phyloP scores from a whole-genome alignment of 257 asterid species.

The Voacanga thouarsii region DNA sequence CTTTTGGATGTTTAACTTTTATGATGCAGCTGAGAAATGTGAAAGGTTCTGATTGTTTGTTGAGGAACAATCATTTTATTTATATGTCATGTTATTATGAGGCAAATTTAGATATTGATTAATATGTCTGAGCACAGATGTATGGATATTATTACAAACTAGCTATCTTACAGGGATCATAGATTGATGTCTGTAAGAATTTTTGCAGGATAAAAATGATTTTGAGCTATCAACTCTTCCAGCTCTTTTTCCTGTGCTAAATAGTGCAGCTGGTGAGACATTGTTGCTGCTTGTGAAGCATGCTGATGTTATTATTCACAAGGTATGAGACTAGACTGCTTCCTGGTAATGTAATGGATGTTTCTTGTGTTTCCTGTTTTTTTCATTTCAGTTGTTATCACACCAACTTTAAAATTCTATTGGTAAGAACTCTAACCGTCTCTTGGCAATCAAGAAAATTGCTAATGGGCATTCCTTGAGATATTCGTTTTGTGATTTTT shows the following conservation, averaged over 20 bases:
- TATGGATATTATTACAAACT: not conserved
- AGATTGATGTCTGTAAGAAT: slow-evolving; percentile 1
- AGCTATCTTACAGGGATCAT: not conserved
- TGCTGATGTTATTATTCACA: slow-evolving; percentile 85
- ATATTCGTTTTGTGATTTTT: not conserved
- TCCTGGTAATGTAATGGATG: not conserved
- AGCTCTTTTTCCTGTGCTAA: slow-evolving; percentile 94
- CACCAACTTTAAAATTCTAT: not conserved
- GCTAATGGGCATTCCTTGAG: not conserved
- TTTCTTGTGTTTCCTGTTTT: not conserved
- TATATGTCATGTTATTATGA: not conserved
- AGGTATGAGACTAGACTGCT: slow-evolving; percentile 46
- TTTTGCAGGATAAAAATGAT: slow-evolving; percentile 86
- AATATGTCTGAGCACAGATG: not conserved
- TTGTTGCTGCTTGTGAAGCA: slow-evolving; percentile 90
- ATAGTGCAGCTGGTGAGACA: slow-evolving; percentile 93
- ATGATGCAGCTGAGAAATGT: not conserved
- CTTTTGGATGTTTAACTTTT: not conserved
- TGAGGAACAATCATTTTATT: not conserved
- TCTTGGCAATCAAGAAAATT: not conserved
- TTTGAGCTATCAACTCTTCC: slow-evolving; percentile 93
- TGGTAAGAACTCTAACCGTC: not conserved
- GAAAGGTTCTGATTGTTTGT: not conserved
- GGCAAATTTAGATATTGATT: not conserved
- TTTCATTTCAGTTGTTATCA: not conserved